phyloP scores from a whole-genome alignment of 106 monocot species.

The Cymbidium sinense region DNA sequence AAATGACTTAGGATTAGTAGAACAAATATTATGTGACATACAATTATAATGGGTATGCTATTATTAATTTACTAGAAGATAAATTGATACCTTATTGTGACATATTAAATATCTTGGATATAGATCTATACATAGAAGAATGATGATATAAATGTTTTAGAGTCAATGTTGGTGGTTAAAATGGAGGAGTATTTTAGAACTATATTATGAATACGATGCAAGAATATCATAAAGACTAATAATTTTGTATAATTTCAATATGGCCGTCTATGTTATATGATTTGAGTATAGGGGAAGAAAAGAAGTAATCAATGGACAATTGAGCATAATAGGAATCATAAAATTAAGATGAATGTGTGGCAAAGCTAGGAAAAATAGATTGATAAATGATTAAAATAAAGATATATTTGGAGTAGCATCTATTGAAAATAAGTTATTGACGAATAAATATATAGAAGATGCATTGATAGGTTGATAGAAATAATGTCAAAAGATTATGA shows the following conservation, averaged over 20 bases:
- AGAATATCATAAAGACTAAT: neutral
- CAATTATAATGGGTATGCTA: neutral
- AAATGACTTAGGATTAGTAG: neutral
- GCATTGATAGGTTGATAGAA: too few species aligned
- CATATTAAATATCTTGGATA: neutral
- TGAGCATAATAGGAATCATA: too few species aligned
- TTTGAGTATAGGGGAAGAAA: neutral
- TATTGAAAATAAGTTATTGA: neutral
- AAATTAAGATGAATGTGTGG: neutral
- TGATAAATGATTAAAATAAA: neutral
- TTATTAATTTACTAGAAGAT: neutral
- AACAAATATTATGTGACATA: neutral
- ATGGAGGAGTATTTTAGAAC: neutral
- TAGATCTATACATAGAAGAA: neutral
- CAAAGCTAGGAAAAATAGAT: neutral
- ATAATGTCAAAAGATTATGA: too few species aligned
- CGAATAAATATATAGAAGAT: too few species aligned
- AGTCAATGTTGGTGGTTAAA: neutral
- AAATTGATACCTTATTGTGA: neutral
- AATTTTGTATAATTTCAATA: neutral
- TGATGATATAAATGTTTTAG: neutral
- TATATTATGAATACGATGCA: neutral
- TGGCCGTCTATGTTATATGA: neutral
- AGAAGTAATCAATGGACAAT: neutral
- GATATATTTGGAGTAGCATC: neutral